These are phyloP conservation scores for Jackrogersella multiformis DNA, from an alignment of 495 filamentous ascomycete genomes.

Conservation along the genomic window DNA sequence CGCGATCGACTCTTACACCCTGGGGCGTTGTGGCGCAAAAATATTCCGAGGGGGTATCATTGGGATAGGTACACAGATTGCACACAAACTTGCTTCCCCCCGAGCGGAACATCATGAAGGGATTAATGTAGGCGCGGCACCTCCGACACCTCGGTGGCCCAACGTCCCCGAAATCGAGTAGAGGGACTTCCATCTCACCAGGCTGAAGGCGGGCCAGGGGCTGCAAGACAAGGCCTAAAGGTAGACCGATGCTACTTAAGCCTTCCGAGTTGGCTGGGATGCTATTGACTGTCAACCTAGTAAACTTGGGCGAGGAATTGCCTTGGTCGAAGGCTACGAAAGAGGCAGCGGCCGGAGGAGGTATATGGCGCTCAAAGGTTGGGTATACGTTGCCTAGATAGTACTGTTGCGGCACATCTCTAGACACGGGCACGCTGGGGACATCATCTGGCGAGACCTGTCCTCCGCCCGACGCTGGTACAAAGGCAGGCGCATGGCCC, in stretches of 20 bases:
- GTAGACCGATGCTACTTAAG: slow-evolving; percentile 78
- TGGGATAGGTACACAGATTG: slow-evolving; percentile 98
- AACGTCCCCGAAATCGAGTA: slow-evolving; percentile 92
- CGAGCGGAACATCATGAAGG: slow-evolving; percentile 95
- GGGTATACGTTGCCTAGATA: slow-evolving; percentile 90
- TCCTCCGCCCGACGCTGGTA: slow-evolving; percentile 68
- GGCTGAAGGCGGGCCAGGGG: slow-evolving; percentile 84
- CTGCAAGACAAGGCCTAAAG: slow-evolving; percentile 88
- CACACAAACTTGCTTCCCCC: slow-evolving; percentile 97
- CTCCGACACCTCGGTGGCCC: slow-evolving; percentile 93
- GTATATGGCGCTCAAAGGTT: slow-evolving; percentile 90
- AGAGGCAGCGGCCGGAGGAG: slow-evolving; percentile 87
- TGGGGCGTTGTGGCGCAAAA: slow-evolving; percentile 90
- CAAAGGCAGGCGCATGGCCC: slow-evolving; percentile 47
- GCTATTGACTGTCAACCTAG: slow-evolving; percentile 88
- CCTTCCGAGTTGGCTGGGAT: slow-evolving; percentile 87
- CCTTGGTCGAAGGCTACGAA: slow-evolving; percentile 95
- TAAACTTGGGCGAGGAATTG: slow-evolving; percentile 94
- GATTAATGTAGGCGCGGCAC: slow-evolving; percentile 97
- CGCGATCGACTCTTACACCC: slow-evolving; percentile 85
- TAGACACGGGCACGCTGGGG: slow-evolving; percentile 86
- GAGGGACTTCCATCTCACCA: slow-evolving; percentile 87
- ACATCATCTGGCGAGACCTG: slow-evolving; percentile 92
- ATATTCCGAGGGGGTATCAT: slow-evolving; percentile 92
- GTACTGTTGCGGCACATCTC: slow-evolving; percentile 81